Percentiles rank a stretch among this genome's conserved stretches.
phyloP scores from a whole-genome alignment of 2,329 filamentous ascomycete species.

The Trichophaea hybrida region DNA sequence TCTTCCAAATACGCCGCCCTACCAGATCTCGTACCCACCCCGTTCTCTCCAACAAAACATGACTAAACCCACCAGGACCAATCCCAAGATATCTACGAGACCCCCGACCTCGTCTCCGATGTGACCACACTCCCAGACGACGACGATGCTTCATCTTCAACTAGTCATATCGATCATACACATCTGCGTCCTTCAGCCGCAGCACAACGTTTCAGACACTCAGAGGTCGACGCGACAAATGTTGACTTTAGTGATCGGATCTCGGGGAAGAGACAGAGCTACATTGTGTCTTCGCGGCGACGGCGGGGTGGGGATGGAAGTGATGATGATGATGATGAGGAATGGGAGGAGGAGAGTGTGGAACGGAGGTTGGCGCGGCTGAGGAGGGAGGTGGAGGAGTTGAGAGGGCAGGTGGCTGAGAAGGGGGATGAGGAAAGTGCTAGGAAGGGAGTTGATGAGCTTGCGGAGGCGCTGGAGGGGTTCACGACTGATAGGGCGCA shows the following conservation, averaged over 20 bases:
- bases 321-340: constrained; percentile 61
- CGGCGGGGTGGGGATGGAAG: constrained; percentile 59
- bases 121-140: constrained; percentile 31
- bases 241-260: constrained; percentile 87
- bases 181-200: constrained; percentile 65
- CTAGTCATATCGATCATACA: constrained; percentile 57
- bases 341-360: constrained; percentile 57
- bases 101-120: constrained; percentile 80
- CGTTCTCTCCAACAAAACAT: background rate
- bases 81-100: constrained; percentile 92
- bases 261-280: constrained; percentile 66
- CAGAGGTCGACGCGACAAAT: constrained; percentile 58
- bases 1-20: constrained; percentile 68
- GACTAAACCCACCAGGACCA: constrained; percentile 41
- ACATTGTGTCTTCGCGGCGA: constrained; percentile 57
- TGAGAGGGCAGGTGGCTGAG: constrained; percentile 23
- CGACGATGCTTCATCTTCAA: constrained; percentile 43
- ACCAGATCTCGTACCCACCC: constrained; percentile 53
- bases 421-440: constrained; percentile 4
- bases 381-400: constrained; percentile 59
- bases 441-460: constrained; percentile 10
- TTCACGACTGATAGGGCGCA: constrained; percentile 26
- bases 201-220: constrained; percentile 61
- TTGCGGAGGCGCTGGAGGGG: constrained; percentile 21
- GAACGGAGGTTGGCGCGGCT: constrained; percentile 68